Conservation (phyloP, 768 basidiomycete species). For the Tricholoma flavovirens region DNA sequence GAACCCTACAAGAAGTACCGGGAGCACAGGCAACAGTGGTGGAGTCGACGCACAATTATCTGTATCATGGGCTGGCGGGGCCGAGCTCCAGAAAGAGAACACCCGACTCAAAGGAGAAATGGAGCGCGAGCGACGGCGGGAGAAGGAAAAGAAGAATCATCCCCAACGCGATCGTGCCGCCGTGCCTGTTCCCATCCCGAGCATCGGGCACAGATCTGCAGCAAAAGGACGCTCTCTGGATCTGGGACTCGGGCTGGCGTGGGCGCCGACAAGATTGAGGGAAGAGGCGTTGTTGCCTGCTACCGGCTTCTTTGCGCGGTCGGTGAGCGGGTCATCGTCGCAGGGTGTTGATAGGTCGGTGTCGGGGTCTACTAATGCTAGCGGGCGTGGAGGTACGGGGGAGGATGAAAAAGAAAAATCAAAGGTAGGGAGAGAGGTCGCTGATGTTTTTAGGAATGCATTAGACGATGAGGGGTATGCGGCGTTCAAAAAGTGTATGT, state of each 20-base stretch:
- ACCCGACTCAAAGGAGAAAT: constrained; percentile 17
- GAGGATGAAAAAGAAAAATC: constrained; percentile 21
- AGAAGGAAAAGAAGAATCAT: constrained; percentile 19
- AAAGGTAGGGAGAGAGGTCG: constrained; percentile 40
- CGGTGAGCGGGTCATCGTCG: constrained; percentile 24
- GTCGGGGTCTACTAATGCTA: constrained; percentile 20
- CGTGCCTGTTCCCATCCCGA: constrained; percentile 27
- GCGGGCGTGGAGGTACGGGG: constrained; percentile 7
- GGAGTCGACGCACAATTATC: constrained; percentile 14
- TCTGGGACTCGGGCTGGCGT: constrained; percentile 61
- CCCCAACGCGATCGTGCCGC: constrained; percentile 25
- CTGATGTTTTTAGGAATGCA: constrained; percentile 40
- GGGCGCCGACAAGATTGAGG: constrained; percentile 64
- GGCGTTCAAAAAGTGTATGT: constrained; percentile 57
- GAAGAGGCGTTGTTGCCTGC: constrained; percentile 61
- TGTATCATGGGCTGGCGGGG: constrained; percentile 17
- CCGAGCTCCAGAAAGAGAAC: constrained; percentile 2
- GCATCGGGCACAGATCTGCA: constrained; percentile 36
- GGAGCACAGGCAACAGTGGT: constrained; percentile 18
- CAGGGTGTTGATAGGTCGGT: constrained; percentile 8
- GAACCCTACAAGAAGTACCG: constrained; percentile 36
- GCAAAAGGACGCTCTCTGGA: constrained; percentile 68
- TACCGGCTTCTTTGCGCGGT: constrained; percentile 32
- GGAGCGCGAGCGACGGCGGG: constrained; percentile 26
- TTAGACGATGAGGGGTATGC: constrained; percentile 42